Evolutionary conservation across 2,329 filamentous ascomycete genomes (phyloP), one percentile per base, ranked within the genome.

Genomic region (Aspergillus sp.): DNA sequence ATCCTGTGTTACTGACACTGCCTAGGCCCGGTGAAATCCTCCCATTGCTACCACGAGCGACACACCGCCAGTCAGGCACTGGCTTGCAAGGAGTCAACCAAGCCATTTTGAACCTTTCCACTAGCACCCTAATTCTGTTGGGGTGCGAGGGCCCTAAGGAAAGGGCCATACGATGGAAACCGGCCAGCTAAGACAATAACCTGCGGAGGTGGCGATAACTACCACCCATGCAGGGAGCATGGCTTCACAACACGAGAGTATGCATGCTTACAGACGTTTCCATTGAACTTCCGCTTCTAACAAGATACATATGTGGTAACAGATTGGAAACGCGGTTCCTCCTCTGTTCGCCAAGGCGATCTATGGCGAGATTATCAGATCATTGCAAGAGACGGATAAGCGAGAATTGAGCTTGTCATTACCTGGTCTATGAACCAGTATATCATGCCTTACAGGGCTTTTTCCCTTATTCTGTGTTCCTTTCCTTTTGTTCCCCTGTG

Each of bases 241-340:
- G 78, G 80, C 0, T 88, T 89, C 48, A 93, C 88, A 0, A 68
- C 84, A 4, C 80, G 87, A 1, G 91, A 96, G 68, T 80, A 85
- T 24, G 89, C 90, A 0, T 79, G 79, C 2, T 69, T 95, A 0
- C 88, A 91, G 62, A 87, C 86, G 0, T 95, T 95, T 52, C 88
- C 89, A 0, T 58, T 74, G 0, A 68, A 75, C 2, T 88, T 90
- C 68, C 69, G 70, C 0, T 93, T 93, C 65, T 59, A 74, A 0
- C 74, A 48, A 0, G 67, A 71, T 1, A 68, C 71, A 0, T 66
- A n/a, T n/a, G n/a, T n/a, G 82, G 62, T 82, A 78, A 61, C 89
- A 92, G 68, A 89, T 93, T 61, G 90, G 90, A 0, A 93, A 95
- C 66, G 90, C 90, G 0, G 91, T 93, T 15, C 89, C 91, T 0